Evolutionary conservation across 225 moss, liverwort and hornwort species (phyloP).

Genomic region (Antitrichia curtipendula): DNA sequence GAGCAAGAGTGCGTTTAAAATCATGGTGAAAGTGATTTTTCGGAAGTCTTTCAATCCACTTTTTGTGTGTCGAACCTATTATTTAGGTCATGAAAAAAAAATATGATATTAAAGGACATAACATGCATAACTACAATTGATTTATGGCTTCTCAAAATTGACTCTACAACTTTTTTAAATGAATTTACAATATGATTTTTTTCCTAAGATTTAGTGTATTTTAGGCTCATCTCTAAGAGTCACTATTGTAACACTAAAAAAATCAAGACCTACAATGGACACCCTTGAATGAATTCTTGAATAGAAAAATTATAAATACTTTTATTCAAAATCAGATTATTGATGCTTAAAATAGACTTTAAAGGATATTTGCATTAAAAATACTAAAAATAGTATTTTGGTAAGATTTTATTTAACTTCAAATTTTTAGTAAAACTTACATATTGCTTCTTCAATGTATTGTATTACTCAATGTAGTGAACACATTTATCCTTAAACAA

Average conservation of each 20-base stretch:
- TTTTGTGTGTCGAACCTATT: neutral
- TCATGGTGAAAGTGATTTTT: neutral
- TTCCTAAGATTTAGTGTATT: neutral
- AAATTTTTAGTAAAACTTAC: too few species aligned
- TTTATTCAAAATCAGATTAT: neutral
- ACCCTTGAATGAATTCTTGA: neutral
- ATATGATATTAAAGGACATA: neutral
- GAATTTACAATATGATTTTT: neutral
- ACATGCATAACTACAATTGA: neutral
- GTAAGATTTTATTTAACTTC: too few species aligned
- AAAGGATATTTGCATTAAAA: neutral
- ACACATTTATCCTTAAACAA: too few species aligned
- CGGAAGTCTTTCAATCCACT: neutral
- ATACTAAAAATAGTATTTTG: too few species aligned
- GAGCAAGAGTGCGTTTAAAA: neutral
- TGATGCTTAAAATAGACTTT: neutral
- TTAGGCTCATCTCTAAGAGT: neutral
- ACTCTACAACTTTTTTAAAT: neutral
- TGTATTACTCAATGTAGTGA: too few species aligned
- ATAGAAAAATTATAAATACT: neutral
- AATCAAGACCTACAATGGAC: neutral
- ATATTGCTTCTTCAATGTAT: too few species aligned
- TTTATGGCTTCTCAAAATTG: neutral
- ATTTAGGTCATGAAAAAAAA: neutral
- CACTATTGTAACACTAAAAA: neutral